Evolutionary conservation across 2,329 filamentous ascomycete species (phyloP), one percentile per base, ranked within the genome.

Genomic region (Hysterium pulicare): DNA sequence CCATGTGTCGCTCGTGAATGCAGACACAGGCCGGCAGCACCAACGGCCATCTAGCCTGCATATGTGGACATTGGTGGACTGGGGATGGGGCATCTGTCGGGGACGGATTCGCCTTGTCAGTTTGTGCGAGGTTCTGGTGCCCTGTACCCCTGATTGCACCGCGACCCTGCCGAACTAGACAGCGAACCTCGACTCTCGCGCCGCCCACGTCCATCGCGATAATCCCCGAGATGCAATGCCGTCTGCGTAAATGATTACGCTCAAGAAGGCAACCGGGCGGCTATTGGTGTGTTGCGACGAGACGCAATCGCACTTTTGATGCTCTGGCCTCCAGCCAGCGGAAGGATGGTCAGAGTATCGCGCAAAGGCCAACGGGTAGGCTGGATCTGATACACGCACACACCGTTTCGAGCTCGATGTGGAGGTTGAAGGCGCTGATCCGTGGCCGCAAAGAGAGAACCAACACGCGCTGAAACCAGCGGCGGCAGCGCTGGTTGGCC

Each of bases 401-500:
- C 11, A 22, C 28, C 21, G 34, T 23, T 23, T 6, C 15, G 11
- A 22, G 16, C 33, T 15, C 41, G 21, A 17, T 33, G 34, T 39
- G 31, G 41, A 38, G 22, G 38, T 9, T 3, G 4, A n/a, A 13
- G 5, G 15, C 11, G 34, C 16, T 16, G 34, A 22, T 37, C 34
- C 7, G 34, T 24, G 34, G 24, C 19, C 8, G 15, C 17, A 24
- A 30, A 24, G 6, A 33, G 44, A 45, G 39, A 34, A 47, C 32
- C 30, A 53, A 40, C 42, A 40, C 37, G 36, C 40, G 42, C 44
- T 47, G 44, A 44, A 41, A 43, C 40, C 17, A 38, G 22, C 31
- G 19, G 8, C 17, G 34, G 48, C 35, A 26, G 39, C 22, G 32
- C 41, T 57, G 21, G 60, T 62, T 64, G 48, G 59, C 46, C 44